phyloP scores from a whole-genome alignment of 2,329 filamentous ascomycete genomes.

The Chalaropsis ovoidea region DNA sequence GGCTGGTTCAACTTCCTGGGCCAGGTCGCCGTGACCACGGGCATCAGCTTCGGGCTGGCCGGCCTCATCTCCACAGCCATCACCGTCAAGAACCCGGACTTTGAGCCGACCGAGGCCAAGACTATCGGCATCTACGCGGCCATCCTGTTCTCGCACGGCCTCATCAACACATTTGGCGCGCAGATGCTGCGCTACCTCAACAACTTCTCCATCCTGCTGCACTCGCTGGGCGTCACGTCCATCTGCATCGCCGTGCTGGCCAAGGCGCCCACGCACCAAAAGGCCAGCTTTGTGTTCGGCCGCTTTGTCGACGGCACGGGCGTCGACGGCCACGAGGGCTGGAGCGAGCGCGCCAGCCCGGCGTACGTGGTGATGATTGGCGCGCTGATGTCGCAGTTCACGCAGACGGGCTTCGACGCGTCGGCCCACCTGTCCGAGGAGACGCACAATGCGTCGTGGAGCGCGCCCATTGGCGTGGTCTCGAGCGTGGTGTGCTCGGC shows the following conservation, averaged over 20 bases:
- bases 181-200: conserved; percentile 47
- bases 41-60: conserved; percentile 37
- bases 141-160: conserved; percentile 43
- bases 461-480: conserved; percentile 48
- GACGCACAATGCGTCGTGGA: conserved; percentile 46
- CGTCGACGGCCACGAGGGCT: conserved; percentile 38
- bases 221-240: conserved; percentile 43
- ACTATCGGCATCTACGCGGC: conserved; percentile 52
- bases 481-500: conserved; percentile 47
- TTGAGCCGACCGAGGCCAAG: conserved; percentile 30
- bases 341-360: conserved; percentile 43
- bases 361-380: conserved; percentile 48
- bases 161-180: conserved; percentile 50
- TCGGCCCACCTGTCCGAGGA: conserved; percentile 49
- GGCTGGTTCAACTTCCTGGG: conserved; percentile 38
- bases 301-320: conserved; percentile 46
- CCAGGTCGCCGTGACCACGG: conserved; percentile 37
- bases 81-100: conserved; percentile 33
- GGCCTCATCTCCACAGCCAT: conserved; percentile 34
- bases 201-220: conserved; percentile 46
- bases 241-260: conserved; percentile 48
- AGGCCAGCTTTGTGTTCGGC: conserved; percentile 46
- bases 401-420: conserved; percentile 45
- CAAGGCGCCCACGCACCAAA: conserved; percentile 47
- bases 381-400: conserved; percentile 43